Evolutionary conservation across 768 basidiomycete genomes (phyloP).

Genomic region (Ephemerocybe angulata): DNA sequence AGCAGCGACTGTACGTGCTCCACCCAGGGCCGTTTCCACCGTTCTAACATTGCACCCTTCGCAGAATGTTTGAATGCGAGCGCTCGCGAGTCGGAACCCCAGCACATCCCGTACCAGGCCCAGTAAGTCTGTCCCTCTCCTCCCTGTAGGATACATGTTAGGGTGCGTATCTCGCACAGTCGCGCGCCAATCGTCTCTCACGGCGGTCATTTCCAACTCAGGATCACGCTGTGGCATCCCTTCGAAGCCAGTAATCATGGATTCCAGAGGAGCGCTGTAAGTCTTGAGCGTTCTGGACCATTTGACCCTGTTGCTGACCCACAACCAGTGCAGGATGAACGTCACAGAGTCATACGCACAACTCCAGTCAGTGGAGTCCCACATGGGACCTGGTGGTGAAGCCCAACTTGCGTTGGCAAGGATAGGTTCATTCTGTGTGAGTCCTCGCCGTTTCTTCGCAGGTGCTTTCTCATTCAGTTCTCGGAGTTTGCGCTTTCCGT

Average conservation of each 20-base stretch:
- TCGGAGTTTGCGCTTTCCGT: neutral
- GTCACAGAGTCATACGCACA: neutral
- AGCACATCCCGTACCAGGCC: too few relatives aligned
- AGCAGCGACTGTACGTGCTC: too few relatives aligned
- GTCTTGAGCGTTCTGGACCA: neutral
- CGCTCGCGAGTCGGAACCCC: neutral
- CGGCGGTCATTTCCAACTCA: neutral
- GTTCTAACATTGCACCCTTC: too few relatives aligned
- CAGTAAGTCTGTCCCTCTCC: neutral
- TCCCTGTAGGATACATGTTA: neutral
- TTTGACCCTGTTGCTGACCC: neutral
- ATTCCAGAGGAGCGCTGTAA: neutral
- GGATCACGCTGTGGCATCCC: neutral
- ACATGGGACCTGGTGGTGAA: neutral
- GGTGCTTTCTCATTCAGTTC: neutral
- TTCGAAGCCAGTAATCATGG: neutral
- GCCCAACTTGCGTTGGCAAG: neutral
- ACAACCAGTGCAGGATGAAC: neutral
- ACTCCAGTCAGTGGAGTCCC: neutral
- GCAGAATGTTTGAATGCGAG: neutral
- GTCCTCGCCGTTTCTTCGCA: neutral
- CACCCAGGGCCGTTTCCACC: too few relatives aligned
- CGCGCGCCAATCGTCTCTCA: neutral
- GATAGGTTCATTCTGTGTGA: too few relatives aligned
- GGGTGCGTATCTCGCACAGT: neutral